Evolutionary conservation across 352 stramenopile genomes (phyloP).

Genomic region (Globisporangium lucens): DNA sequence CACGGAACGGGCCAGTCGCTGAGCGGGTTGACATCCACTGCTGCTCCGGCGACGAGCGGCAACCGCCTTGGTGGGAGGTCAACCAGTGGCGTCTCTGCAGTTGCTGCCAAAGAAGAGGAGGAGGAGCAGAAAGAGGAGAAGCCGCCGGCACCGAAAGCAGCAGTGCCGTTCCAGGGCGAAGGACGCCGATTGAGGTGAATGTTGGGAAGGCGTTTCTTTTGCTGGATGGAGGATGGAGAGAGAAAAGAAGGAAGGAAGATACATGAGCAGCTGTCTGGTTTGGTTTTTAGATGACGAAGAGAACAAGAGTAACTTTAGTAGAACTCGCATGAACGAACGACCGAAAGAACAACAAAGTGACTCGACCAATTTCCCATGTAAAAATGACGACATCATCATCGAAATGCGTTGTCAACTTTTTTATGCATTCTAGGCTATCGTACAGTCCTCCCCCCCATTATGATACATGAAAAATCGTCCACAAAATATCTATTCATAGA

Average conservation of each 20-base stretch:
- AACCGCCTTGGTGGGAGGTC: conserved; percentile 19
- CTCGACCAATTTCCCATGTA: neutral
- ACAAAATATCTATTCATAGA: too few species aligned
- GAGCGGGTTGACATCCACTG: conserved; percentile 46
- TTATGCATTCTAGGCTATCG: neutral
- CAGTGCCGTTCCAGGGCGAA: conserved; percentile 63
- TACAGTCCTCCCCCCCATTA: too few species aligned
- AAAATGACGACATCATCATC: neutral
- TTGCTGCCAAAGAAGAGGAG: conserved; percentile 31
- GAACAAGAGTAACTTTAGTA: neutral
- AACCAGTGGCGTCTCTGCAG: conserved; percentile 18
- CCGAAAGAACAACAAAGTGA: neutral
- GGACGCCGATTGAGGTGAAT: conserved; percentile 56
- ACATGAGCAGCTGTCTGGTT: neutral
- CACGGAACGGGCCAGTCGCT: conserved; percentile 77
- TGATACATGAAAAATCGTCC: too few species aligned
- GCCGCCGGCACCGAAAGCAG: conserved; percentile 26
- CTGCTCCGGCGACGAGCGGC: conserved; percentile 11
- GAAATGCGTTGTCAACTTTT: neutral
- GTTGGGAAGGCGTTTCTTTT: neutral
- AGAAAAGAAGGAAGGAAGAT: neutral
- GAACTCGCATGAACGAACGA: neutral
- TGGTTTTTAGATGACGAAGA: neutral
- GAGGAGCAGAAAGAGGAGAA: conserved; percentile 35
- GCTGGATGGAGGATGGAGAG: neutral